Evolutionary conservation across 805 yeast species (phyloP), one percentile per base, ranked within the genome.

Genomic region (Lachancea sp.): DNA sequence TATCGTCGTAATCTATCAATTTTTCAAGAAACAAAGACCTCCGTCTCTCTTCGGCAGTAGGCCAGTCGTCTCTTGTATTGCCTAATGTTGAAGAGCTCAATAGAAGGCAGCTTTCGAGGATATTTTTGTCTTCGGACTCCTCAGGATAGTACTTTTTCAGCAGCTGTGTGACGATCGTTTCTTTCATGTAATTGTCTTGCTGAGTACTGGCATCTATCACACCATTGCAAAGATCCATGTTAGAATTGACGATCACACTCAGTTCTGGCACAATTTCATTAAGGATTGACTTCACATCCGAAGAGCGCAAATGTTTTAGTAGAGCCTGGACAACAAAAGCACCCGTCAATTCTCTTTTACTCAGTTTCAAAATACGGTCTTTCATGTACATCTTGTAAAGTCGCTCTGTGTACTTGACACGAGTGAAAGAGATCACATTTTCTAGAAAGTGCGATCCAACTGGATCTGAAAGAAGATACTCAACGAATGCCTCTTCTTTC

Each of bases 381-480:
- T 74, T 75, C 81, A 90, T 85, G 67, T 89, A 86, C 5, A 76
- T 62, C 34, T 66, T 67, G 68, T 79, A 87, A 38, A 91, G 63
- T 54, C 95, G 74, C 55, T 82, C 85, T 17, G 85, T 76, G 58
- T 78, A 81, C 51, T 79, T 82, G 50, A 76, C 66, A 52, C 93
- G 79, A 49, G 82, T 81, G 47, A 75, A 76, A 39, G 74, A 77
- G 42, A 90, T 70, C 10, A 81, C 75, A 16, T 81, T 74, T 63
- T 93, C 88, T 22, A 91, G 70, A 69, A 93, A 91, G 65, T 89
- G 97, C 1, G 95, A 84, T 0, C 98, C 99, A n/a, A 90, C 87
- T 1, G 95, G 72, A 58, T 89, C 96, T 8, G 93, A 78, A 31
- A 91, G 67, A 44, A 90, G 70, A 56, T 84, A 85, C 60, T 89